A percentile compares a stretch with the other conserved stretches of the same genome.
These are phyloP conservation scores for Alliaria petiolata DNA, from an alignment of 345 rosid genomes.

Conservation along the genomic window DNA sequence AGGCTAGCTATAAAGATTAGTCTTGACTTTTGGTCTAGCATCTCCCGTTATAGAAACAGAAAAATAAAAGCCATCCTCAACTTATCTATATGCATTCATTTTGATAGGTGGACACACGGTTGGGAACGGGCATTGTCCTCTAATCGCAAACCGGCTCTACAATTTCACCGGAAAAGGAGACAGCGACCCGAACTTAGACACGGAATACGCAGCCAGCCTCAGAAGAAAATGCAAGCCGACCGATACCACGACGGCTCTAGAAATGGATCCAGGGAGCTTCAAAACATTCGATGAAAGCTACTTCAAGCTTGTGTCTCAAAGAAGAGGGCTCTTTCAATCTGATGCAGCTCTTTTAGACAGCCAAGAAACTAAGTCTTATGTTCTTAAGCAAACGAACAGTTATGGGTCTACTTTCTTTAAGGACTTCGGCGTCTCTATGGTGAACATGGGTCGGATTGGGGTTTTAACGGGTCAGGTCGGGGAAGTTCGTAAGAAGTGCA, in stretches of 20 bases:
- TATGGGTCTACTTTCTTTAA: constrained; percentile 39
- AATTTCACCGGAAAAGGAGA: constrained; percentile 67
- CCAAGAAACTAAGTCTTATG: constrained; percentile 42
- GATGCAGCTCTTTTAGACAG: constrained; percentile 62
- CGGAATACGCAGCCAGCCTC: constrained; percentile 30
- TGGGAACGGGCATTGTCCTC: constrained; percentile 60
- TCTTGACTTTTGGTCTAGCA: neutral
- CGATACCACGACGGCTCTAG: constrained; percentile 46
- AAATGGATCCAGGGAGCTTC: constrained; percentile 73
- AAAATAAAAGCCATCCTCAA: neutral
- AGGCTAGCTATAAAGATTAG: neutral
- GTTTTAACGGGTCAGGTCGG: constrained; percentile 54
- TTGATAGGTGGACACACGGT: constrained; percentile 59
- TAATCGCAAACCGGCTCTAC: constrained; percentile 47
- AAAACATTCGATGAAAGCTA: constrained; percentile 55
- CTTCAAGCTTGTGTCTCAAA: constrained; percentile 43
- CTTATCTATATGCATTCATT: neutral
- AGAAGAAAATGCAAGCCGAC: constrained; percentile 41
- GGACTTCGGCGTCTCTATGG: constrained; percentile 70
- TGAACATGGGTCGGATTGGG: constrained; percentile 59
- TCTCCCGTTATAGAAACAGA: neutral
- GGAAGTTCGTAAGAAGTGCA: constrained; percentile 59
- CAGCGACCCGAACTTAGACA: constrained; percentile 49
- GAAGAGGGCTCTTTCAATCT: constrained; percentile 60
- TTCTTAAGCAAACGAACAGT: constrained; percentile 26